Evolutionary conservation across 331 rosid genomes (phyloP), one percentile per base, ranked within the genome.

Genomic region (Malus hybrid): DNA sequence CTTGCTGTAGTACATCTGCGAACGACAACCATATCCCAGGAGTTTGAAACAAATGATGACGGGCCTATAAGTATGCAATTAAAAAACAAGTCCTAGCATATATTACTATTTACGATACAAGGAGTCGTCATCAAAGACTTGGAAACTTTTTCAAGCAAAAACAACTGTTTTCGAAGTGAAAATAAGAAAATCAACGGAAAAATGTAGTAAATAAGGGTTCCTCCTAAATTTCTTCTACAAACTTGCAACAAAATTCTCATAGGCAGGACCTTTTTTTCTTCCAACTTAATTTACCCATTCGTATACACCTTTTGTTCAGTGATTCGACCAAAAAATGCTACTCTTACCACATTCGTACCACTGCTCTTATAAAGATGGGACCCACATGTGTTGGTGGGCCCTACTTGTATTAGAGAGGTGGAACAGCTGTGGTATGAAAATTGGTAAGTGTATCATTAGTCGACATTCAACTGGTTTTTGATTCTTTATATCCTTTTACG

Each of bases 1-100:
- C 97, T 76, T 86, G 89, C 52, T 77, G 86, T 56, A 74, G 77
- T 22, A 84, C 93, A 65, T 87, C 97, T 92, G 83, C 85, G 81
- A 72, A 65, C 48, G 69, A 78, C 55, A 74, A 52, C 33, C 54
- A 77, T 12, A 55, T 14, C n/a, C 27, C 57, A 60, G 11, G 12
- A 62, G 18, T 36, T 60, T 24, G 20, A 7, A 24, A 59, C 7
- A 14, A 5, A 22, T 4, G 5, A 64, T 3, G 18, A 22, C 1
- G 24, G 12, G 64, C 31, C 64, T 5, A 22, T 22, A 5, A 12
- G 4, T 2, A 36, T 18, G 34, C 77, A 32, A 14, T 44, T 65
- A 34, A 12, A 20, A 50, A 14, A n/a, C 14, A 42, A 28, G 20
- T 28, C 24, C 27, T 19, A 22, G 19, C 18, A 52, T 18, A 57